Conservation (phyloP, 805 yeast species). For the Blastobotrys terrestris region DNA sequence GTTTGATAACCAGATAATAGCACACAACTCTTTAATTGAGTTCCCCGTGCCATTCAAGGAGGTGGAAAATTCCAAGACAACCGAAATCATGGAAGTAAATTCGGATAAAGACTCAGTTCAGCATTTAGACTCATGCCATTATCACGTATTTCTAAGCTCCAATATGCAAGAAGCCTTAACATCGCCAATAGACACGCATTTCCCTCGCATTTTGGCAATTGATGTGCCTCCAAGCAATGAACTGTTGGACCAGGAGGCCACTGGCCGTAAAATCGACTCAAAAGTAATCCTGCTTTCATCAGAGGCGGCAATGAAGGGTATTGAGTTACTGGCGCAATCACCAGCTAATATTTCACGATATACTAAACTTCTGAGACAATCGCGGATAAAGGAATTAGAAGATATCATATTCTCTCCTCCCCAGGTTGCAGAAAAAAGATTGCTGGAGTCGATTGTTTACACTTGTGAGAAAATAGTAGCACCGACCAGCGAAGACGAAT, state of each 20-base stretch:
- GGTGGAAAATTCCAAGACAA: constrained; percentile 17
- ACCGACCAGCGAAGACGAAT: constrained; percentile 8
- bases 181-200: constrained; percentile 13
- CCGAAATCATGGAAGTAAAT: constrained; percentile 28
- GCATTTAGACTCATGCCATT: constrained; percentile 25
- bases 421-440: constrained; percentile 13
- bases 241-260: not conserved
- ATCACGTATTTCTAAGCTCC: constrained; percentile 21
- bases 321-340: constrained; percentile 21
- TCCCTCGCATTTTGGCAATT: constrained; percentile 18
- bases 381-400: constrained; percentile 22
- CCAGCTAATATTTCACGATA: constrained; percentile 24
- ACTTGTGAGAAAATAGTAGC: constrained; percentile 27
- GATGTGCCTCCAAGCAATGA: constrained; percentile 6
- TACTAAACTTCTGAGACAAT: constrained; percentile 17
- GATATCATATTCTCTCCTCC: constrained; percentile 14
- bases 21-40: constrained; percentile 29
- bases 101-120: constrained; percentile 25
- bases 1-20: constrained; percentile 25
- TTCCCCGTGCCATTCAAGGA: constrained; percentile 24
- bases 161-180: constrained; percentile 18
- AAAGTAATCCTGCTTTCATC: constrained; percentile 15
- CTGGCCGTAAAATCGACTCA: constrained; percentile 7
- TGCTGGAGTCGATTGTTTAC: constrained; percentile 21
- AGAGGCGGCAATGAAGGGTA: constrained; percentile 21